Base-by-base conservation (phyloP, 768 basidiomycete species). In the Mycena galericulata region DNA sequence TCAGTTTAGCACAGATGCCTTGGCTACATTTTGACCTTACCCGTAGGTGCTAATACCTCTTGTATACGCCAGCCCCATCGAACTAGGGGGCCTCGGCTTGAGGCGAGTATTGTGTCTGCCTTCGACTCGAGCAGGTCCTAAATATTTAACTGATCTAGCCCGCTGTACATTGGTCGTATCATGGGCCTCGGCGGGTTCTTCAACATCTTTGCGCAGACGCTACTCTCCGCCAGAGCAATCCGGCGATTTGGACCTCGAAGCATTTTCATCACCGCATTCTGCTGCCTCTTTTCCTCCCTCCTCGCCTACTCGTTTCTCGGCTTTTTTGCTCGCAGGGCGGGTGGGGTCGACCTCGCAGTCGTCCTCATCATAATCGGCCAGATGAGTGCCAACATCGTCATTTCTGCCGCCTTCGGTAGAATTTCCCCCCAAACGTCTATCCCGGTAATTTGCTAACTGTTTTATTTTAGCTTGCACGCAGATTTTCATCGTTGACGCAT, bases 71-170 rank as follows among this genome's bases (percentile, higher is more conserved):
- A 88, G 86, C 0, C 85, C 89, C 4, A 74, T 83, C 51, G 78
- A 75, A 17, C 75, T 82, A 6, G 88, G 88, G 26, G 88, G 88
- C 0, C 82, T 88, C 30, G 87, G 86, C 12, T 77, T 90, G 2
- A 68, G 58, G 65, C 32, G n/a, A n/a, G 57, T 34, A n/a, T 15
- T n/a, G 24, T 10, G 8, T 32, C 9, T 32, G 7, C 27, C 56
- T 32, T n/a, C n/a, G n/a, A n/a, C 4, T 20, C 1, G 5, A n/a
- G n/a, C n/a, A n/a, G n/a, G n/a, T n/a, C n/a, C n/a, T n/a, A n/a
- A 43, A 15, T 10, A 14, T 1, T 15, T 1, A 18, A 20, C 24
- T 0, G n/a, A n/a, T 36, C 17, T 32, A 75, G 79, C 29, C 86
- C 89, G 5, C 79, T 81, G 11, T 69, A 72, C 15, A 89, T 90